These are phyloP conservation scores for Calonectria pauciramosa DNA, from an alignment of 2,329 filamentous ascomycete species.

Conservation along the genomic window DNA sequence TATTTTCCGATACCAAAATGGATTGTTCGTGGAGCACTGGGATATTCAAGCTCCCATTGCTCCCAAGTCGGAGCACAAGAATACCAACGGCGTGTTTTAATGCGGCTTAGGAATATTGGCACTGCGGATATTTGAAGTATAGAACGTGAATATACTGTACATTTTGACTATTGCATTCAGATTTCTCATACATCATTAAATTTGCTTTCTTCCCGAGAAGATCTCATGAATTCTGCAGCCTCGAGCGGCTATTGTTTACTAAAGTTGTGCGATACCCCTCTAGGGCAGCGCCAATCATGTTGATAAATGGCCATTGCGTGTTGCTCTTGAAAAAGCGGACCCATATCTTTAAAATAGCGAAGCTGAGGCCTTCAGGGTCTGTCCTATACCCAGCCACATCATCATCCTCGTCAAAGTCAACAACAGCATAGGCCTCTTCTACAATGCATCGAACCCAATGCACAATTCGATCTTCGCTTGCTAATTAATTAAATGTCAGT, in stretches of 20 bases:
- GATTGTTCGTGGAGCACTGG: too few relatives aligned
- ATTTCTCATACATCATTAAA: too few relatives aligned
- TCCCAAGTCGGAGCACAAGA: too few relatives aligned
- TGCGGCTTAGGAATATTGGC: too few relatives aligned
- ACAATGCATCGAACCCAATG: constrained; percentile 62
- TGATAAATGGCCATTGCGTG: constrained; percentile 63
- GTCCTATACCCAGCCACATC: constrained; percentile 31
- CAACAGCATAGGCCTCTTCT: constrained; percentile 56
- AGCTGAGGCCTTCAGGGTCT: constrained; percentile 49
- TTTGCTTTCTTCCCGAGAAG: too few relatives aligned
- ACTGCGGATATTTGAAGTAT: too few relatives aligned
- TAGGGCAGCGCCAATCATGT: constrained; percentile 58
- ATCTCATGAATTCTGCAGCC: neutral
- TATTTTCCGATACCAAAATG: neutral
- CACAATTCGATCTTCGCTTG: constrained; percentile 59
- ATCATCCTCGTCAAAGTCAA: constrained; percentile 55
- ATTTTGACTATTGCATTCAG: too few relatives aligned
- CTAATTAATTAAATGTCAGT: constrained; percentile 37
- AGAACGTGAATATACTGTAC: too few relatives aligned
- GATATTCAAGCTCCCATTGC: too few relatives aligned
- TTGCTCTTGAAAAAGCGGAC: constrained; percentile 62
- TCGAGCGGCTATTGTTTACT: neutral
- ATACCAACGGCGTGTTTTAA: too few relatives aligned
- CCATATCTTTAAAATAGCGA: constrained; percentile 60
- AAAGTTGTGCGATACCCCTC: constrained; percentile 51